Percentiles rank a stretch among this genome's conserved stretches.
Evolutionary conservation across 805 yeast species (phyloP).

Genomic region (Naumovozyma dairenensis): DNA sequence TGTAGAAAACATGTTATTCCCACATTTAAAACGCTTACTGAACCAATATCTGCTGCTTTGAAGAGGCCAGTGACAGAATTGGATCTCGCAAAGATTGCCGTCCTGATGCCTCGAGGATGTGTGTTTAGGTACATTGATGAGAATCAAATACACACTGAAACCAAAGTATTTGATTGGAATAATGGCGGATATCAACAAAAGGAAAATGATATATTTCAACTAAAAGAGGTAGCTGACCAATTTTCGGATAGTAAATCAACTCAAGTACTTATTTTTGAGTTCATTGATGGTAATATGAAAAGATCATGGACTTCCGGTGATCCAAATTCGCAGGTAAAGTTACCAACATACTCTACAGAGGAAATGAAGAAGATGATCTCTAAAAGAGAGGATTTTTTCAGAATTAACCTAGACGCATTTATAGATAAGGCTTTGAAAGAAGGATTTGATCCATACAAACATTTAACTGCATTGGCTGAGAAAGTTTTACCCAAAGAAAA

Average conservation of each 20-base stretch:
- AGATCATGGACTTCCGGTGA: conserved; percentile 39
- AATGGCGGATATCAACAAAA: conserved; percentile 46
- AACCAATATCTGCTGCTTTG: conserved; percentile 43
- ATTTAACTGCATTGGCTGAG: conserved; percentile 31
- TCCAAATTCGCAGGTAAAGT: conserved; percentile 32
- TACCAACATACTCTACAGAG: conserved; percentile 43
- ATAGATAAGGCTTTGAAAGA: conserved; percentile 22
- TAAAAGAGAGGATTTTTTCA: conserved; percentile 47
- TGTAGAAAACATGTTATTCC: conserved; percentile 52
- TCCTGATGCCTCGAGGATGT: conserved; percentile 58
- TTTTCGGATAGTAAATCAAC: conserved; percentile 29
- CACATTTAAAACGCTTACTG: conserved; percentile 42
- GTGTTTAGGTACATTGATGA: conserved; percentile 71
- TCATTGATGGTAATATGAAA: conserved; percentile 53
- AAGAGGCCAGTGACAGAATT: conserved; percentile 34
- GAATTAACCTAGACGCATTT: conserved; percentile 31
- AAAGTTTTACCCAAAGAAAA: conserved; percentile 39
- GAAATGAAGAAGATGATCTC: conserved; percentile 52
- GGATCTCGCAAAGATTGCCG: conserved; percentile 58
- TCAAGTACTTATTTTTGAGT: conserved; percentile 64
- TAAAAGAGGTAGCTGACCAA: conserved; percentile 32
- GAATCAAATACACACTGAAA: conserved; percentile 42
- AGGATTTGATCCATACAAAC: conserved; percentile 34
- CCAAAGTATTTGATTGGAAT: conserved; percentile 30
- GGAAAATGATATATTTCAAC: conserved; percentile 42